These are phyloP conservation scores for Fomitopsis palustris DNA, from an alignment of 1,284 basidiomycete genomes.

Conservation along the genomic window DNA sequence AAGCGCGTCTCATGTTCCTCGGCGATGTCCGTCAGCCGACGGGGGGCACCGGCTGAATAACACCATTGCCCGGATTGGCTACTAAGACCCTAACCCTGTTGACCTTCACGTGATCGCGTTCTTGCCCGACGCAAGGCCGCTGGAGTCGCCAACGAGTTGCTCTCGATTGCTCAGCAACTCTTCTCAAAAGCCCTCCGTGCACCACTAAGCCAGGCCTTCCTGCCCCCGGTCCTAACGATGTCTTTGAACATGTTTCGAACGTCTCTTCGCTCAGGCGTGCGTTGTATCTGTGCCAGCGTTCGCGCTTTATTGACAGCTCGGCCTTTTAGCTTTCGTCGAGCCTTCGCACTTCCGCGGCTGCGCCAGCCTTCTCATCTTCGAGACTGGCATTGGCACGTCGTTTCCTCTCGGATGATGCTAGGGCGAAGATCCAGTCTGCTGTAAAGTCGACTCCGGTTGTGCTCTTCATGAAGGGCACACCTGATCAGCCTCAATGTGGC, in stretches of 20 bases:
- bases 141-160: conserved; percentile 2
- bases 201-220: background rate
- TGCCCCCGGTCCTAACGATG: conserved; percentile 6
- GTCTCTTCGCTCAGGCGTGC: conserved; percentile 41
- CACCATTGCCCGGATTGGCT: background rate
- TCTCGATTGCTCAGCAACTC: conserved; percentile 9
- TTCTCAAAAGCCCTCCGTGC: conserved; percentile 1
- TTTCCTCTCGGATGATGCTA: conserved; percentile 43
- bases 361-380: conserved; percentile 13
- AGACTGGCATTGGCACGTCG: conserved; percentile 30
- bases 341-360: conserved; percentile 17
- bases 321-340: conserved; percentile 11
- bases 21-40: background rate
- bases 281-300: conserved; percentile 7
- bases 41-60: background rate
- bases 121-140: background rate
- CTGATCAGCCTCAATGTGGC: conserved; percentile 71
- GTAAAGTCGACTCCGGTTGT: conserved; percentile 76
- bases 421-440: conserved; percentile 51
- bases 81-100: conserved; percentile 1
- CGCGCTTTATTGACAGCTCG: background rate
- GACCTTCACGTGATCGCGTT: background rate
- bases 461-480: conserved; percentile 92
- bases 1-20: conserved; percentile 30
- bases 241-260: conserved; percentile 40